These are phyloP conservation scores for Besnoitia besnoiti DNA, from an alignment of 169 alveolate species.

Conservation along the genomic window DNA sequence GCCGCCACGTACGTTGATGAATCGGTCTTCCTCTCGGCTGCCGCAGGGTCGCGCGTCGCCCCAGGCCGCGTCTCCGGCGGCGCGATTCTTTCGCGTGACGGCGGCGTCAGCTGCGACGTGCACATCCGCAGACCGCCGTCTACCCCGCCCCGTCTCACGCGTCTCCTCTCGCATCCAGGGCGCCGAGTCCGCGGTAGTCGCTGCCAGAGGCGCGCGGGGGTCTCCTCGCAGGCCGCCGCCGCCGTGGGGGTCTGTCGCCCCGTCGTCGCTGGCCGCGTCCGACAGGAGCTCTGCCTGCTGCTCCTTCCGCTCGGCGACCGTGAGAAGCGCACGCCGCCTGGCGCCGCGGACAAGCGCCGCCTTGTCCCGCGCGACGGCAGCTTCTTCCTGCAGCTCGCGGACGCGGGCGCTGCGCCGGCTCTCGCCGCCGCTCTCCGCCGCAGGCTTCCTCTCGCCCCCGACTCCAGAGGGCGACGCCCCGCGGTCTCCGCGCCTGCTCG, in stretches of 20 bases:
- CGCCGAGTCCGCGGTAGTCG: neutral
- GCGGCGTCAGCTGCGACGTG: no score
- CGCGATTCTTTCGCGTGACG: no score
- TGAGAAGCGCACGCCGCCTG: slow-evolving; percentile 15
- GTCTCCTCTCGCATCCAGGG: slow-evolving; percentile 2
- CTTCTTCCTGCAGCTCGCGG: slow-evolving; percentile 47
- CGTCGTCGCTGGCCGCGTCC: neutral
- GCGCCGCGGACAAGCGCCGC: slow-evolving; percentile 50
- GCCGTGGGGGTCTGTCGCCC: neutral
- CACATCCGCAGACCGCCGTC: no score
- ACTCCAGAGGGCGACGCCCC: neutral
- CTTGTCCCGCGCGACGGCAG: slow-evolving; percentile 33
- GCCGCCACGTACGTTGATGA: no score
- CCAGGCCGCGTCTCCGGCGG: no score
- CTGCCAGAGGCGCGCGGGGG: neutral
- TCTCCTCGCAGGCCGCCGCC: neutral
- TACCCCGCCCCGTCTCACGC: neutral
- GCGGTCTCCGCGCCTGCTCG: neutral
- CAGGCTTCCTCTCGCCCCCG: neutral
- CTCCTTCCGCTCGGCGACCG: slow-evolving; percentile 37
- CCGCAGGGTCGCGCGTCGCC: no score
- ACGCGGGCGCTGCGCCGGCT: neutral
- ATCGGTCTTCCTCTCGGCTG: no score
- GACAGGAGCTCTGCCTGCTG: slow-evolving; percentile 46
- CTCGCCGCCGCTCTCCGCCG: neutral